Base-by-base conservation (phyloP, 2,329 filamentous ascomycete genomes). In the Aspergillus candidus region DNA sequence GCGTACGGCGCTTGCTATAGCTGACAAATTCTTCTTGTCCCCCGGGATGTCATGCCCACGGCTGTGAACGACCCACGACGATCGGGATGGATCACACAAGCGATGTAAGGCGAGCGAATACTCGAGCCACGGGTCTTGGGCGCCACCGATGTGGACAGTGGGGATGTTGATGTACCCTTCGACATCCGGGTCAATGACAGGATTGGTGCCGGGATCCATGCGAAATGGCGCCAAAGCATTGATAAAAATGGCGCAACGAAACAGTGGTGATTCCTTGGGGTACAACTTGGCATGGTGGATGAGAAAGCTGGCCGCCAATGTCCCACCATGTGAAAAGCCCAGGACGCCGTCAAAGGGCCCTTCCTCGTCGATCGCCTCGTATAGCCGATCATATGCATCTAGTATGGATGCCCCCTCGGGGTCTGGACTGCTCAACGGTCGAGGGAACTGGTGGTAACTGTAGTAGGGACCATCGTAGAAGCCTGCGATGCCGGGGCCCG, bases 261-360 rank as follows among this genome's bases (percentile, higher is more conserved):
- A 60, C 3, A 55, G 47, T 3, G 53, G 50, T 13, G 51, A 41
- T 12, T 52, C 47, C 4, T 50, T 37, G 15, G 56, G 56, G 15
- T 47, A 49, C 11, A 51, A 47, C 40, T 59, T 55, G 6, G 58
- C 55, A 18, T 60, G 55, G 12, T 63, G 55, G 31, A 60, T 52
- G 13, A 67, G 50, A 33, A 59, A 61, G 3, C 51, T 52, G 3
- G 56, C 52, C 2, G 62, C 62, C 30, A 66, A 44, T 10, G 61
- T 61, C 11, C 55, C 63, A 6, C 63, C 63, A 32, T 67, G 61
- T 10, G 59, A 63, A 48, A 66, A 67, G 22, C 63, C 64, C 14
- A 66, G 47, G 33, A 65, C 44, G 6, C 61, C 62, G 32, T 67
- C 63, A 34, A 60, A 62, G 6, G 59, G 54, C 1, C 57, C 62